Evolutionary conservation across 2,329 filamentous ascomycete species (phyloP).

Genomic region (Phaeomoniella chlamydospora): DNA sequence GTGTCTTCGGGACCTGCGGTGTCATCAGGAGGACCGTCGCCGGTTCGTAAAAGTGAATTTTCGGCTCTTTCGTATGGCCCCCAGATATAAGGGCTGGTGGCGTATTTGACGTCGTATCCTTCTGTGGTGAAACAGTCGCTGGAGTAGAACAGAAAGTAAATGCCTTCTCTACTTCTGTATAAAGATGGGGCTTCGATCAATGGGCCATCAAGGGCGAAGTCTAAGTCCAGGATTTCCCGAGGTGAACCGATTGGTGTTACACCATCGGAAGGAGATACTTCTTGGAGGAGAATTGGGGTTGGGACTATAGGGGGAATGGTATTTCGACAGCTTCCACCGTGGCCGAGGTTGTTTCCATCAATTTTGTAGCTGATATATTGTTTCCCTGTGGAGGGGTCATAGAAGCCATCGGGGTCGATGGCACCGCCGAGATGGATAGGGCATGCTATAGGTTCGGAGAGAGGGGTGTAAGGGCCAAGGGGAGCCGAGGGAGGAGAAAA

Average conservation of each 20-base stretch:
- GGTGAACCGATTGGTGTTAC: constrained; percentile 37
- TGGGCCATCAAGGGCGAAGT: constrained; percentile 43
- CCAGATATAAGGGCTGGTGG: constrained; percentile 25
- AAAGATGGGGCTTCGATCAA: constrained; percentile 48
- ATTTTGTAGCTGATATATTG: constrained; percentile 52
- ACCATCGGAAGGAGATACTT: constrained; percentile 27
- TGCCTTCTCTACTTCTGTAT: constrained; percentile 23
- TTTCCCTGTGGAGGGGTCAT: constrained; percentile 33
- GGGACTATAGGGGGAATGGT: constrained; percentile 21
- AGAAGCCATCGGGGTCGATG: constrained; percentile 49
- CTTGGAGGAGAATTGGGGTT: constrained; percentile 26
- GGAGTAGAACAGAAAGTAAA: constrained; percentile 49
- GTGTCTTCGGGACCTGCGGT: no score
- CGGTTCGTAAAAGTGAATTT: constrained; percentile 18
- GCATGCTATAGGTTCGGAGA: constrained; percentile 36
- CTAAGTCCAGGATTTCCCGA: constrained; percentile 45
- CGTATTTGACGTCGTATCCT: constrained; percentile 46
- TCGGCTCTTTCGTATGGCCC: constrained; percentile 23
- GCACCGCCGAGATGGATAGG: constrained; percentile 39
- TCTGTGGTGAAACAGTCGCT: constrained; percentile 42
- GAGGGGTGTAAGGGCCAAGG: constrained; percentile 38
- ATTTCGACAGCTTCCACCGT: constrained; percentile 31
- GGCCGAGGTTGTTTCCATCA: constrained; percentile 44
- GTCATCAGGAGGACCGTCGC: constrained; percentile 10
- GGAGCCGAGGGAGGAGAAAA: constrained; percentile 25